Percentiles rank a stretch among this genome's conserved stretches.
These are phyloP conservation scores for Helichrysum umbraculigerum DNA, from an alignment of 129 eudicot genomes.

Conservation along the genomic window DNA sequence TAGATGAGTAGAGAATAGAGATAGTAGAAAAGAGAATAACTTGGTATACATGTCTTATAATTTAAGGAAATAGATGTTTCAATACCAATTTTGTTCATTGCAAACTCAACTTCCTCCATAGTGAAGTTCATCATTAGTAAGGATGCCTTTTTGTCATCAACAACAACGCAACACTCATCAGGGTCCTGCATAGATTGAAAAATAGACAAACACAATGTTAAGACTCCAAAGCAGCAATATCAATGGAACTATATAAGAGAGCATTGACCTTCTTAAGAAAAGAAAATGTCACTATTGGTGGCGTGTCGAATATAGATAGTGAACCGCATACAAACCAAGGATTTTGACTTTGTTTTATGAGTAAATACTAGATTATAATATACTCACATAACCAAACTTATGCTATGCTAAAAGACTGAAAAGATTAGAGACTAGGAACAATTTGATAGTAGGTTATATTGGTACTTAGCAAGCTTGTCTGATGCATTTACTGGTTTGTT, in stretches of 20 bases:
- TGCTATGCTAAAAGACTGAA: too few relatives aligned
- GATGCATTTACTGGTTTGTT: too few relatives aligned
- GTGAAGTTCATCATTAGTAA: constrained; percentile 85
- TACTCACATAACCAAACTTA: too few relatives aligned
- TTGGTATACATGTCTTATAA: constrained; percentile 3
- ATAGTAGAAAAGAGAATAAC: constrained; percentile 3
- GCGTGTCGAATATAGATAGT: neutral
- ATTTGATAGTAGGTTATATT: too few relatives aligned
- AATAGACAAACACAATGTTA: constrained; percentile 5
- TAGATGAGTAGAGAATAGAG: neutral
- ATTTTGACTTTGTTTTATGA: neutral
- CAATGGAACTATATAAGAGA: neutral
- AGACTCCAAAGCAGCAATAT: constrained; percentile 19
- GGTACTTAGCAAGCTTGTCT: too few relatives aligned
- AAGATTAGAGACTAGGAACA: too few relatives aligned
- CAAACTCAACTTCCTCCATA: constrained; percentile 69
- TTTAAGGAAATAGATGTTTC: constrained; percentile 11
- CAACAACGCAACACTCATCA: constrained; percentile 39
- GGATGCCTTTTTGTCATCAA: constrained; percentile 57
- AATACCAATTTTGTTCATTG: constrained; percentile 82
- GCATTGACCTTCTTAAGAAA: constrained; percentile 1
- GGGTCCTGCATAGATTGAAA: constrained; percentile 58
- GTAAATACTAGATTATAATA: too few relatives aligned
- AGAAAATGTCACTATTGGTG: constrained; percentile 16
- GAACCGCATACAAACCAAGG: constrained; percentile 2